Percentiles rank a stretch among this genome's conserved stretches.
Conservation (phyloP, 257 asterid species). For the Fraxinus cuspidata region DNA sequence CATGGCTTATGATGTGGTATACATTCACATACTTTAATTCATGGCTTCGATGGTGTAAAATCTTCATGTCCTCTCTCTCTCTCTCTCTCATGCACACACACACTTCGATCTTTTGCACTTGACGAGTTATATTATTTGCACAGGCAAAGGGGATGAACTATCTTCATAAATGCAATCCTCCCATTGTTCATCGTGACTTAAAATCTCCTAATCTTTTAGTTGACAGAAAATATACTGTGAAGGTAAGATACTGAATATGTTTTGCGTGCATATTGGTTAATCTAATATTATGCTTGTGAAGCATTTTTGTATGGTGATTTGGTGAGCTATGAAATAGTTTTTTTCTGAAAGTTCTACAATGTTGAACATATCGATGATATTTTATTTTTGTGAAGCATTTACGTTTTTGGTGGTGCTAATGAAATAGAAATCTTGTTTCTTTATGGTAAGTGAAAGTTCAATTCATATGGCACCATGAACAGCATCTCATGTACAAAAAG, state of each 20-base stretch:
- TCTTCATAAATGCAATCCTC: conserved; percentile 89
- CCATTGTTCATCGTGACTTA: conserved; percentile 88
- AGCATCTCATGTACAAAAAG: too few relatives aligned
- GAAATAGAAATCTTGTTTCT: too few relatives aligned
- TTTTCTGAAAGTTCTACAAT: not conserved
- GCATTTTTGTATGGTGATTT: not conserved
- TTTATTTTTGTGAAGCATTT: not conserved
- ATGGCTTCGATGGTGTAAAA: not conserved
- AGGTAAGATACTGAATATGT: conserved; percentile 53
- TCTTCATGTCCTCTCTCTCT: not conserved
- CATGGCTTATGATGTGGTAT: conserved; percentile 96
- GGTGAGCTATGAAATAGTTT: not conserved
- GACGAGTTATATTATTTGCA: conserved; percentile 19
- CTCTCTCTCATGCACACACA: not conserved
- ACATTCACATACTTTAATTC: conserved; percentile 12
- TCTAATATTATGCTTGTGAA: not conserved
- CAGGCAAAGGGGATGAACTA: conserved; percentile 97
- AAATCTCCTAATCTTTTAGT: conserved; percentile 95
- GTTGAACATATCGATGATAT: not conserved
- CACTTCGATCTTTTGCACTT: conserved; percentile 13
- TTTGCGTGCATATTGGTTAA: conserved; percentile 15
- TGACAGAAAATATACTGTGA: conserved; percentile 90
- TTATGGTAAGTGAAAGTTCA: too few relatives aligned
- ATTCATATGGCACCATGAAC: too few relatives aligned
- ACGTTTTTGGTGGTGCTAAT: not conserved